Evolutionary conservation across 139 green algal species (phyloP), one percentile per base, ranked within the genome.

Genomic region (Chlamydomonas sphaeroides): DNA sequence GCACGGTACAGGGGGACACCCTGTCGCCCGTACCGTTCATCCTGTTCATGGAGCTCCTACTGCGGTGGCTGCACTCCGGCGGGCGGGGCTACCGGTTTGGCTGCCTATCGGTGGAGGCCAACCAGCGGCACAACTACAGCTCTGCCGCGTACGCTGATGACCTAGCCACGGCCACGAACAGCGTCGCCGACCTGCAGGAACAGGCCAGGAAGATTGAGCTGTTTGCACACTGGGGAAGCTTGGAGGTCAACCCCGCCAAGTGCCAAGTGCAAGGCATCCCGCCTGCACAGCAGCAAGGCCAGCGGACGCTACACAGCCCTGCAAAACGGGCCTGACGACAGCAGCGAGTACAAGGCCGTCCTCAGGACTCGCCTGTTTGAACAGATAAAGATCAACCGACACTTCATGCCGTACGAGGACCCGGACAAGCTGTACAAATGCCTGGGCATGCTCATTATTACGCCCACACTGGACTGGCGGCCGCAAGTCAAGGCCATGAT

Each of bases 11-110:
- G 15, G 62, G 62, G 3, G 62, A 68, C 32, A 68, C 62, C 1
- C 62, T 68, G n/a, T 42, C 32, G 8, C 62, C 62, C 4, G 11
- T 68, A 2, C 62, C 41, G 3, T 42, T 68, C 32, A 38, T 68
- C 7, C 23, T 41, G 1, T 49, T 70, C 33, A 18, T 78, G 0
- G 51, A 78, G 28, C 70, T 49, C 1, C 35, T 78, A 18, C 69
- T 78, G 33, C 32, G 70, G 23, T 78, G 70, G 70, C 70, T 78
- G 4, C 70, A 78, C 25, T 25, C 36, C 15, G 70, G 70, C 25
- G 70, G 70, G 1, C 32, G 70, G 5, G 70, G 70, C 20, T 78
- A 78, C 33, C 11, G 32, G 0, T 78, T 66, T 10, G 70, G 70
- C 18, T 78, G 49, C 49, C 70, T 78, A 18, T 51, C 32, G 0